A percentile compares a stretch with the other conserved stretches of the same genome.
Conservation (phyloP, 2,329 filamentous ascomycete genomes). For the Fusarium staphyleae region DNA sequence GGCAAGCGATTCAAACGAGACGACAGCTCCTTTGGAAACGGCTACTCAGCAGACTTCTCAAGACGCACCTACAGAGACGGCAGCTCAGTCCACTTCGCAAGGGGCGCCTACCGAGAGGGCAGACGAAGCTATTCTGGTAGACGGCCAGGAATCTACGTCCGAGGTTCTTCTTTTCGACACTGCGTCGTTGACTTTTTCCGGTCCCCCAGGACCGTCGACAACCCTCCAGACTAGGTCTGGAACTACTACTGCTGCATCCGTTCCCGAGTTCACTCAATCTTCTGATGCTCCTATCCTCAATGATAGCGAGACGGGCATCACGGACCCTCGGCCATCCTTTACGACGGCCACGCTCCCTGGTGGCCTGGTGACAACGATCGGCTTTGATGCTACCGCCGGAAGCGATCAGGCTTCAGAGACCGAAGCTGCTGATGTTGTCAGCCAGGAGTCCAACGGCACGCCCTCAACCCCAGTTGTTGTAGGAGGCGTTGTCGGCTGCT, state of each 20-base stretch:
- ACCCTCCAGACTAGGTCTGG: conserved; percentile 29
- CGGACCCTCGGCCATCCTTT: conserved; percentile 21
- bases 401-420: conserved; percentile 31
- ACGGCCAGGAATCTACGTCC: conserved; percentile 13
- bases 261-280: conserved; percentile 24
- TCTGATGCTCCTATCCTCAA: conserved; percentile 15
- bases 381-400: conserved; percentile 30
- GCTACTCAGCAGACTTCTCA: conserved; percentile 8
- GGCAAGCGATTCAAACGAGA: conserved; percentile 17
- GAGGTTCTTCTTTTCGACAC: conserved; percentile 31
- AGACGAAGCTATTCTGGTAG: conserved; percentile 10
- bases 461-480: conserved; percentile 51
- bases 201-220: conserved; percentile 17
- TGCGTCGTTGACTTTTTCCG: conserved; percentile 30
- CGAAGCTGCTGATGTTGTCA: conserved; percentile 14
- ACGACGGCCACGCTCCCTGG: conserved; percentile 34
- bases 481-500: conserved; percentile 59
- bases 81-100: conserved; percentile 1
- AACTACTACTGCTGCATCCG: conserved; percentile 29
- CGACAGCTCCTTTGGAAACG: background rate
- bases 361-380: conserved; percentile 33
- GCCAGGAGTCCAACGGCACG: conserved; percentile 12
- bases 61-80: background rate
- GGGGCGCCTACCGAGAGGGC: conserved; percentile 8
- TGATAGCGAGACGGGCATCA: conserved; percentile 24